Evolutionary conservation across 257 asterid genomes (phyloP), one percentile per base, ranked within the genome.

Genomic region (Jacaranda mimosifolia): DNA sequence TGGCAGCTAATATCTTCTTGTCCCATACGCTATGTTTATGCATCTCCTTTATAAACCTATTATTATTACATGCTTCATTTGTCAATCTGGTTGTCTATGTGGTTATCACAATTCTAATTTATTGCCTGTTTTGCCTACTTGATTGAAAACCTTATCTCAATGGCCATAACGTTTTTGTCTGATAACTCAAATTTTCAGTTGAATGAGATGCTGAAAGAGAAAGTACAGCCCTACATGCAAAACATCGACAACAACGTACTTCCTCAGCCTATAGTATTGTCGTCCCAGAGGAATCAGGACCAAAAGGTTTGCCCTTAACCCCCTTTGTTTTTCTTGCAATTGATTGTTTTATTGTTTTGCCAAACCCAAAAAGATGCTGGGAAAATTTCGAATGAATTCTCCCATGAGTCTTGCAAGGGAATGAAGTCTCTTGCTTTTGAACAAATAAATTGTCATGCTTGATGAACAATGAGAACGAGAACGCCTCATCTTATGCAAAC

Each of bases 131-230:
- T 76, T 74, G 68, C 45, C 17, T 68, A 15, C 59, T 65, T 46
- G 17, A 4, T 65, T 46, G 52, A 17, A 71, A 51, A 59, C 12
- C 49, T 55, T 42, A 36, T 52, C 46, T 52, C 68, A 60, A 60
- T 63, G 21, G 14, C 40, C 52, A 63, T 60, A 53, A 51, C 48
- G 60, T 79, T 39, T 69, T 70, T 72, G 69, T 9, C 53, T 45
- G 21, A 51, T 12, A 18, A 9, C 26, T 40, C 19, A n/a, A 26
- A 71, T 66, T 80, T 80, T 55, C 93, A 95, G 99, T 72, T 95
- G 80, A 95, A 88, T 60, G 91, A 91, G 92, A 82, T 95, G 96
- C 82, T 95, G 89, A 89, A 88, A 82, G 94, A 93, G 87, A 95
- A 84, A 81, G 87, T 93, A 6, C 86, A 86, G 70, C 98, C 99